Conservation (phyloP, 192 early-diverging fungal genomes). For the Backusella luteola region DNA sequence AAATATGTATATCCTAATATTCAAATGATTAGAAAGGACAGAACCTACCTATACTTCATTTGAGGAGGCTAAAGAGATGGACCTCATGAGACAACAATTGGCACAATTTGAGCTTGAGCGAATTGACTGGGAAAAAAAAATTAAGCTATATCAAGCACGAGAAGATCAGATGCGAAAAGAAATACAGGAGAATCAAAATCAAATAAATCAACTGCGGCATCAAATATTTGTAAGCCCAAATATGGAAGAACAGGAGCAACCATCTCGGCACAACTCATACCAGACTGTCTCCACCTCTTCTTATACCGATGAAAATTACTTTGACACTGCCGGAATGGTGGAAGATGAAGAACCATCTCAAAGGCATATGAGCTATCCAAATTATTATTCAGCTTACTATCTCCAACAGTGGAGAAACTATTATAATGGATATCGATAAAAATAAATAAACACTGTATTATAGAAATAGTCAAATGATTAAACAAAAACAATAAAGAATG, state of each 20-base stretch:
- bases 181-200: not conserved
- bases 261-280: not conserved
- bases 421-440: not conserved
- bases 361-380: not conserved
- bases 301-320: not conserved
- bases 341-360: not conserved
- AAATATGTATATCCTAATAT: not conserved
- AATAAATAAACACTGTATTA: not conserved
- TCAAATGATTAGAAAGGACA: not conserved
- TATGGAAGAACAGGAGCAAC: not conserved
- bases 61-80: not conserved
- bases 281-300: not conserved
- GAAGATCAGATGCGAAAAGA: slow-evolving; percentile 8
- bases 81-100: not conserved
- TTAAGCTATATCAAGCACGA: not conserved
- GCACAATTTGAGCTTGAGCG: not conserved
- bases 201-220: slow-evolving; percentile 1
- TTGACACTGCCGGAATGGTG: not conserved
- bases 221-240: not conserved
- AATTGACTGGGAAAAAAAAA: not conserved
- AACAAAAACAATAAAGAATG: not conserved
- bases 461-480: not conserved
- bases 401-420: not conserved
- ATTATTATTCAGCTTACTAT: not conserved
- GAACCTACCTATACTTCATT: not conserved